Evolutionary conservation across 2,329 filamentous ascomycete genomes (phyloP), one percentile per base, ranked within the genome.

Genomic region (Fusarium phyllophilum): DNA sequence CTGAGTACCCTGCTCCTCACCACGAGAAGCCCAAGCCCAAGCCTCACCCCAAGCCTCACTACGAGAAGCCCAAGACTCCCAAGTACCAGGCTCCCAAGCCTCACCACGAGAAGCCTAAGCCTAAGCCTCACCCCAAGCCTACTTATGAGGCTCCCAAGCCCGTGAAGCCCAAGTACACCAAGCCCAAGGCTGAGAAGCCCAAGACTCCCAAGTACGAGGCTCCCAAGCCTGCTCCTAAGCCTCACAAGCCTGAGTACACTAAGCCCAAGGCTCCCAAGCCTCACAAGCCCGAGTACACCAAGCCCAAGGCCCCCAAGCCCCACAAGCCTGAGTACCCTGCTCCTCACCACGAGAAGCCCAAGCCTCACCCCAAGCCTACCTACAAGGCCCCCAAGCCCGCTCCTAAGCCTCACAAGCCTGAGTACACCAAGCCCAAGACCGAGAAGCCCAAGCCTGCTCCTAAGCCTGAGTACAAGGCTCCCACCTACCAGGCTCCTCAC

Each of bases 1-100:
- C 45, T 29, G 20, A 48, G 44, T 45, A 45, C 12, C 44, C 24
- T 20, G 44, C 12, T 29, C 44, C 44, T 46, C 44, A 48, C 20
- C 15, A 36, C 13, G 52, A 62, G 52, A 64, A 64, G 62, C 36
- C 44, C 8, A 64, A 64, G 62, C 38, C 45, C 3, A 64, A 60
- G 42, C 46, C 61, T 59, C 31, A 66, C 46, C 38, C 45, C 10
- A 61, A 61, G 42, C 46, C 61, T 52, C 15, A 38, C 33, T 20
- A 33, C 14, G 58, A 54, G 45, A 62, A 62, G 60, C 42, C 42
- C 9, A 22, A 48, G 45, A 17, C 26, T 2, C 44, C 44, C 17
- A 26, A 46, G 44, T 24, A 26, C 13, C 11, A 24, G 42, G 45
- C 24, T 11, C 51, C 29, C 13, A 24, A 61, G 38, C 44, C 44